Base-by-base conservation (phyloP, 2,329 filamentous ascomycete species). In the Aspergillus tubingensis region DNA sequence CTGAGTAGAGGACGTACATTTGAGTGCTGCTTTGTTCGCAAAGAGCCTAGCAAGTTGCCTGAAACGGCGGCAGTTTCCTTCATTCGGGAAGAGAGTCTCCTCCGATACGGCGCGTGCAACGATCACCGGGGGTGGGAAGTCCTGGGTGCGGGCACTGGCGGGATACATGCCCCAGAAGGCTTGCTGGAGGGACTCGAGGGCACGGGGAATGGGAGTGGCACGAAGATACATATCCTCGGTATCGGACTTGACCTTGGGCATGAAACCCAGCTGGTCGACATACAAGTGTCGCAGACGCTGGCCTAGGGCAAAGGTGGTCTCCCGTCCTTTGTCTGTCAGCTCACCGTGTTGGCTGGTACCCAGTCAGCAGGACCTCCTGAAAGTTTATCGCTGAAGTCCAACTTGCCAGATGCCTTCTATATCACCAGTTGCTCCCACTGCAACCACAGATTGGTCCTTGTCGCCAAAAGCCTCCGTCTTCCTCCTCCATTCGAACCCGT, bases 31-130 rank as follows among this genome's bases (percentile, higher is more conserved):
- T 44, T 89, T 83, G 70, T 90, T 83, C 4, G 90, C 89, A 74
- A 92, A 93, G 3, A 88, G 86, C 30, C 87, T 81, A 1, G 87
- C 82, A 10, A 95, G 81, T 60, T 86, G 84, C 43, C 86, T 86
- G 72, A 93, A 91, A 27, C 91, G 85, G 50, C 86, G 84, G 74
- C 91, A 95, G 70, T 85, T 88, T 61, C 82, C 80, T 67, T 92
- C 90, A 74, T 94, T 95, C 19, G 91, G 91, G 73, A 89, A 92
- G 1, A 94, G 82, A 0, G 90, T 94, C 79, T 95, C 91, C 69
- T 93, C 89, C 48, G 82, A 82, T 4, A 85, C 82, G 3, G 85
- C 80, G 41, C 90, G 83, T 8, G 83, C 84, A 54, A 92, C 78
- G 65, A 92, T 89, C 5, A 87, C 87, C 0, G 88, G 85, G 0